A percentile compares a stretch with the other conserved stretches of the same genome.
Evolutionary conservation across 176 grass and related monocot species (phyloP).

Genomic region (Phyllostachys edulis): DNA sequence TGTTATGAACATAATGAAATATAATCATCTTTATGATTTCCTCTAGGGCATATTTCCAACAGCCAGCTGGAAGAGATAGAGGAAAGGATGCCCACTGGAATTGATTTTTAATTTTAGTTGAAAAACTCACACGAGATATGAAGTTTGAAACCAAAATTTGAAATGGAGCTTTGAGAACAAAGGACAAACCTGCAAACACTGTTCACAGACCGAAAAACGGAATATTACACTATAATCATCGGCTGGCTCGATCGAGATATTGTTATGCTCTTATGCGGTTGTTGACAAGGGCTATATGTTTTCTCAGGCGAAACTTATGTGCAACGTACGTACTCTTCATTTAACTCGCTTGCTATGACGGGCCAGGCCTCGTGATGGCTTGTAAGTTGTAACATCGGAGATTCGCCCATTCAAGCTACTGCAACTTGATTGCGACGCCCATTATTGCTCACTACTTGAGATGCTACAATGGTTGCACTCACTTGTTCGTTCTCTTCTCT

Average conservation of each 20-base stretch:
- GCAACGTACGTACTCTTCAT: not conserved
- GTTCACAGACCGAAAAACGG: too few species aligned
- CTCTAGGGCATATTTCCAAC: too few species aligned
- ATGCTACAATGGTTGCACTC: conserved; percentile 33
- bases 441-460: not conserved
- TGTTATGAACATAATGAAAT: too few species aligned
- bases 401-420: not conserved
- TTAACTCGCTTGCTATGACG: not conserved
- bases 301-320: not conserved
- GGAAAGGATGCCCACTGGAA: too few species aligned
- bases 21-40: too few species aligned
- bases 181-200: too few species aligned
- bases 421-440: not conserved
- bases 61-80: too few species aligned
- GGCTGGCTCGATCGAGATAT: not conserved
- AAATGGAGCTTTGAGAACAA: too few species aligned
- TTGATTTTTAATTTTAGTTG: too few species aligned
- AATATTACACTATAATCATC: too few species aligned
- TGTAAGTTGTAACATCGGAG: conserved; percentile 17
- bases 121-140: too few species aligned
- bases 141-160: too few species aligned
- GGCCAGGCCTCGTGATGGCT: not conserved
- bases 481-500: conserved; percentile 10
- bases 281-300: not conserved
- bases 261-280: not conserved